Conservation (phyloP, 768 basidiomycete genomes). For the Lentinus brumalis region DNA sequence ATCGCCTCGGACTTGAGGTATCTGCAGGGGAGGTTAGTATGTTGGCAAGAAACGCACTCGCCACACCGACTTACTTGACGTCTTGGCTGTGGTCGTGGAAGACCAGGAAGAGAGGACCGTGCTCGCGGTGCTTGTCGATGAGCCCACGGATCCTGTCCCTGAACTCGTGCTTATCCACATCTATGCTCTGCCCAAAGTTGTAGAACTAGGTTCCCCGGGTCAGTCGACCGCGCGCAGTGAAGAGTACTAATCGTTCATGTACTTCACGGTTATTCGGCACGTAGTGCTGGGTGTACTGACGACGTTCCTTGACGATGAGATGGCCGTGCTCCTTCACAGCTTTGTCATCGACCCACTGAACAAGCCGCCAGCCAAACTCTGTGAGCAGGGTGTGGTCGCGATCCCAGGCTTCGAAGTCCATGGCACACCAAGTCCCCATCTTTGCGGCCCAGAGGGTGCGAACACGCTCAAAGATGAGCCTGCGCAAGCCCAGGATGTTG, state of each 20-base stretch:
- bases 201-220: slow-evolving; percentile 49
- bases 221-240: not conserved
- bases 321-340: slow-evolving; percentile 65
- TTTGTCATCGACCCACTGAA: slow-evolving; percentile 56
- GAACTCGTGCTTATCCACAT: slow-evolving; percentile 52
- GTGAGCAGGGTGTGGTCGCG: slow-evolving; percentile 69
- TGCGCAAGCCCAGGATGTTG: slow-evolving; percentile 53
- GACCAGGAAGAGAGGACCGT: slow-evolving; percentile 72
- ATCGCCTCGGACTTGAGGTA: slow-evolving; percentile 54
- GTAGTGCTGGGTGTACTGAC: slow-evolving; percentile 60
- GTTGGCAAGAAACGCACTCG: not conserved
- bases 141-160: slow-evolving; percentile 53
- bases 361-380: slow-evolving; percentile 78
- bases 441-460: slow-evolving; percentile 64
- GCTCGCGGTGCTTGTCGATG: slow-evolving; percentile 38
- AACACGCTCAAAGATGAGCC: slow-evolving; percentile 67
- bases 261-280: slow-evolving; percentile 57
- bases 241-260: not conserved
- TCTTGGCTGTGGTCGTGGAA: slow-evolving; percentile 83
- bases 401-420: slow-evolving; percentile 89
- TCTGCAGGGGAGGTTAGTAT: slow-evolving; percentile 34
- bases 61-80: slow-evolving; percentile 57
- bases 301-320: slow-evolving; percentile 67
- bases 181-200: slow-evolving; percentile 63
- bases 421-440: slow-evolving; percentile 70